A percentile compares a stretch with the other conserved stretches of the same genome.
These are phyloP conservation scores for Pelargonium australe DNA, from an alignment of 441 rosid genomes.

Conservation along the genomic window DNA sequence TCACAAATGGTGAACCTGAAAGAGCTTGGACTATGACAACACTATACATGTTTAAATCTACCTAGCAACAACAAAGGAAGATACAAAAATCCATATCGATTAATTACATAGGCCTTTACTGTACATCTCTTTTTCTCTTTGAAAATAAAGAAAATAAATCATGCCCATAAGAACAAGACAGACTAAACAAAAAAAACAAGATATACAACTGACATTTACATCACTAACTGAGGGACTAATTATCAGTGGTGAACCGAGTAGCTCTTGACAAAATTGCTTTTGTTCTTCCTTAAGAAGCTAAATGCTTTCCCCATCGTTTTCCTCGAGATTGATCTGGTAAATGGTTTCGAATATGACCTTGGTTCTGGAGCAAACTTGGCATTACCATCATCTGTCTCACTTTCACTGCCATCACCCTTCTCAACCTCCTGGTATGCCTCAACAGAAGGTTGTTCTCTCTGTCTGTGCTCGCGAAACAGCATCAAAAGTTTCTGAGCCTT, in stretches of 20 bases:
- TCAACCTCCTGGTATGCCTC: constrained; percentile 19
- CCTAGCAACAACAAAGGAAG: background rate
- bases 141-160: constrained; percentile 25
- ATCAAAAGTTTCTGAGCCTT: constrained; percentile 81
- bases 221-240: constrained; percentile 6
- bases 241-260: background rate
- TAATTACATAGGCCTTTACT: constrained; percentile 36
- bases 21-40: background rate
- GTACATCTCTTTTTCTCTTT: constrained; percentile 45
- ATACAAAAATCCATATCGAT: constrained; percentile 27
- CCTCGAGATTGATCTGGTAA: constrained; percentile 57
- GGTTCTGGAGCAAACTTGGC: constrained; percentile 38
- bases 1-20: background rate
- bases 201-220: constrained; percentile 32
- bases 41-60: background rate
- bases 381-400: constrained; percentile 16
- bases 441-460: constrained; percentile 59
- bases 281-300: constrained; percentile 10
- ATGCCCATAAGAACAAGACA: constrained; percentile 22
- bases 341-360: constrained; percentile 35
- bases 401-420: constrained; percentile 16
- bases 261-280: background rate
- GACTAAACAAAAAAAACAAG: constrained; percentile 14
- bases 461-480: constrained; percentile 91
- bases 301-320: constrained; percentile 58